Conservation (phyloP, 2,329 filamentous ascomycete species). For the Hypoxylon sp. region DNA sequence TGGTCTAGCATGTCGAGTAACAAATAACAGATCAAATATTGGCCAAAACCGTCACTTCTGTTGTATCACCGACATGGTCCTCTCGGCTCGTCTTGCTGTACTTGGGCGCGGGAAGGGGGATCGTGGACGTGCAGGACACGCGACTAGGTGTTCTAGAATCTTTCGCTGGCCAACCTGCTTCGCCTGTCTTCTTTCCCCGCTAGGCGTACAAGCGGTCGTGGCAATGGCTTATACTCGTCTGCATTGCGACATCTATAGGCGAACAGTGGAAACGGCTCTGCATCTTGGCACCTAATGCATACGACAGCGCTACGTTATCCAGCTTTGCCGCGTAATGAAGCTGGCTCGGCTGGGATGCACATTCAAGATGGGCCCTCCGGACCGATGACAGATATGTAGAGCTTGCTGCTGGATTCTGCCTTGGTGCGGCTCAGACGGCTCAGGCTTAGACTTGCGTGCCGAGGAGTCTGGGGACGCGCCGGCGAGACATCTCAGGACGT, state of each 20-base stretch:
- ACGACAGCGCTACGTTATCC: not conserved
- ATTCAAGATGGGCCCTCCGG: not conserved
- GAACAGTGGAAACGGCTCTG: not conserved
- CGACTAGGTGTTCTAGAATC: not conserved
- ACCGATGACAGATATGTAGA: not conserved
- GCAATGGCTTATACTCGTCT: not conserved
- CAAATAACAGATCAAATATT: not conserved
- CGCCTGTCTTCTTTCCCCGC: not conserved
- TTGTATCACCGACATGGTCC: not conserved
- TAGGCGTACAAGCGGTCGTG: not conserved
- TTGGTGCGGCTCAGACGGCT: slow-evolving; percentile 25
- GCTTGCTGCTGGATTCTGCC: slow-evolving; percentile 4
- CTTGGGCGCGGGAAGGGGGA: no score
- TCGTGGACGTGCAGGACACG: not conserved
- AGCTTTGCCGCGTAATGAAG: slow-evolving; percentile 8
- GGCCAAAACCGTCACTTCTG: slow-evolving; percentile 1
- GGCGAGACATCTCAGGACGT: not conserved
- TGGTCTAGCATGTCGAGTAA: slow-evolving; percentile 1
- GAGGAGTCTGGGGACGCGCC: not conserved
- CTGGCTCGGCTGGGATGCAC: no score
- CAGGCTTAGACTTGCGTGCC: slow-evolving; percentile 21
- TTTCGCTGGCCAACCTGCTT: no score
- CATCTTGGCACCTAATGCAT: not conserved
- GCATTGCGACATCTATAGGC: not conserved
- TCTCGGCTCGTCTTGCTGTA: not conserved